Evolutionary conservation across 2,329 filamentous ascomycete genomes (phyloP).

Genomic region (Chrysoporthe puriensis): DNA sequence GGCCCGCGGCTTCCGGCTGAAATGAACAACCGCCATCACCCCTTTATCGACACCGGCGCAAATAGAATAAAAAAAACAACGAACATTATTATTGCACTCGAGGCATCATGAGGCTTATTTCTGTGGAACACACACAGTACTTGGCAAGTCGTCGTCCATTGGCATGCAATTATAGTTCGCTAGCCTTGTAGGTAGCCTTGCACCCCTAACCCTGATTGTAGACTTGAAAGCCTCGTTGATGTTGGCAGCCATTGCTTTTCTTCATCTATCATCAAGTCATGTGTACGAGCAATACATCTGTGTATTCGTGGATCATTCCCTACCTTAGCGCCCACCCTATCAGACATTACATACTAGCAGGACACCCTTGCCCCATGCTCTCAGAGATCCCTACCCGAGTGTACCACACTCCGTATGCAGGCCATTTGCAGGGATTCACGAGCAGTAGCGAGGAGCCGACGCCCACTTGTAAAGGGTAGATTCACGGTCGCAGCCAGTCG

Average conservation of each 20-base stretch:
- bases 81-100: background rate
- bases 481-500: background rate
- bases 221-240: too few relatives aligned
- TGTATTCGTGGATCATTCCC: background rate
- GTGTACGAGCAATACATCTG: background rate
- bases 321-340: background rate
- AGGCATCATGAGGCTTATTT: background rate
- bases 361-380: background rate
- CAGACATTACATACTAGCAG: background rate
- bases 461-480: background rate
- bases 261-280: background rate
- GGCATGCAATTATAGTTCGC: background rate
- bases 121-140: conserved; percentile 38
- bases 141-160: background rate
- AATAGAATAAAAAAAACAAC: background rate
- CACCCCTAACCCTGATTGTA: background rate
- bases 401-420: background rate
- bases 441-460: background rate
- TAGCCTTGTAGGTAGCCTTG: conserved; percentile 1
- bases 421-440: background rate
- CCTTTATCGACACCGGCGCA: background rate
- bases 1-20: background rate
- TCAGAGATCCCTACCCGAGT: background rate
- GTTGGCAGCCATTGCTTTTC: background rate
- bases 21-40: background rate